phyloP scores from a whole-genome alignment of 2,329 filamentous ascomycete genomes.

The Beauveria brongniartii region DNA sequence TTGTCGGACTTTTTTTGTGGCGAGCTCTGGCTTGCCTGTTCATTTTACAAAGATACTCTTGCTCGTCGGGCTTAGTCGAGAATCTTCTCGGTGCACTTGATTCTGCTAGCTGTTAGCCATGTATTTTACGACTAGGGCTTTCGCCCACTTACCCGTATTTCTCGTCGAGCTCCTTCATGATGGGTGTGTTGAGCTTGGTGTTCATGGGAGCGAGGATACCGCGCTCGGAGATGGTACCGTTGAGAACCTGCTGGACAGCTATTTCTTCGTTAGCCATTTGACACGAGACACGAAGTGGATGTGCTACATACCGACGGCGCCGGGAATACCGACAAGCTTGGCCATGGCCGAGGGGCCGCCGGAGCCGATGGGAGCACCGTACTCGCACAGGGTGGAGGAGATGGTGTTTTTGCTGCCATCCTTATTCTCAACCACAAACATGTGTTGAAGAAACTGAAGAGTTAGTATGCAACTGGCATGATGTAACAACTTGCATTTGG shows the following conservation, averaged over 20 bases:
- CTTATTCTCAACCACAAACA: conserved; percentile 76
- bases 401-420: conserved; percentile 70
- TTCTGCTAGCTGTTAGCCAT: not conserved
- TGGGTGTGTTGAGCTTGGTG: conserved; percentile 59
- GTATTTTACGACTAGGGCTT: fast-evolving
- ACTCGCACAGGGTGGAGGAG: conserved; percentile 75
- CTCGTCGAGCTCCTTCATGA: conserved; percentile 72
- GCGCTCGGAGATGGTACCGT: conserved; percentile 64
- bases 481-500: conserved; percentile 7
- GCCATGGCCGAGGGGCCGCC: conserved; percentile 79
- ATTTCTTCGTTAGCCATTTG: conserved; percentile 34
- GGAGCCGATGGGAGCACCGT: conserved; percentile 69
- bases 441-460: conserved; percentile 53
- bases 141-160: conserved; percentile 46
- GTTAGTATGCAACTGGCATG: conserved; percentile 22
- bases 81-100: conserved; percentile 9
- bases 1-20: not conserved
- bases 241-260: conserved; percentile 69
- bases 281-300: not conserved
- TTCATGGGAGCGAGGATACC: conserved; percentile 72
- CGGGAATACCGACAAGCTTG: conserved; percentile 67
- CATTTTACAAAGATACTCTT: not conserved
- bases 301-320: conserved; percentile 24
- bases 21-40: not conserved
- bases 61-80: not conserved